Percentiles rank a stretch among this genome's conserved stretches.
Conservation (phyloP, 2,329 filamentous ascomycete genomes). For the Epichloe festucae region DNA sequence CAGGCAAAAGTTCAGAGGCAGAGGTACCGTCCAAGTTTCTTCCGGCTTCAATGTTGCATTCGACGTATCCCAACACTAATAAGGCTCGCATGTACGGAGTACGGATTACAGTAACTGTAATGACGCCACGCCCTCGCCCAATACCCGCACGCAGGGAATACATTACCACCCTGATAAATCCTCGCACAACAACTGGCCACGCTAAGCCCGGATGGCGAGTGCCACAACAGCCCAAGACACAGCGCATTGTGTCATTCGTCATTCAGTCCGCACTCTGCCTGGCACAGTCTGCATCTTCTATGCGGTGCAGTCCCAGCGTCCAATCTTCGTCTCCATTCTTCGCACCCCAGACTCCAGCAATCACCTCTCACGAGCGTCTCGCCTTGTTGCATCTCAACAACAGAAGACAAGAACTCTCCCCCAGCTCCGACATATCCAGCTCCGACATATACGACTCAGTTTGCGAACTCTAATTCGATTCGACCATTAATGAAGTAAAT, state of each 20-base stretch:
- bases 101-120: no score
- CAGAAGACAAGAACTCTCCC: background rate
- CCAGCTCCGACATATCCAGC: background rate
- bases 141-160: background rate
- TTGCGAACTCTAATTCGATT: background rate
- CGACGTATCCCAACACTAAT: no score
- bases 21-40: no score
- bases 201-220: constrained; percentile 5
- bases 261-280: constrained; percentile 5
- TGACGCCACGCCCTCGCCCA: background rate
- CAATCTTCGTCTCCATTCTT: constrained; percentile 4
- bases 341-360: background rate
- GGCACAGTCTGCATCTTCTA: background rate
- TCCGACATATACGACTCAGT: background rate
- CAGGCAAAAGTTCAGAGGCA: no score
- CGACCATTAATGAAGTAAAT: background rate
- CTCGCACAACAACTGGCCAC: background rate
- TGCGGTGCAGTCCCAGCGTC: background rate
- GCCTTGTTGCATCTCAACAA: background rate
- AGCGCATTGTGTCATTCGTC: constrained; percentile 8
- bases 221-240: constrained; percentile 5
- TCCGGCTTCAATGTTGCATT: no score
- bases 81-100: no score
- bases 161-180: background rate
- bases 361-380: background rate